These are phyloP conservation scores for Leccinum longicurvipes DNA, from an alignment of 768 basidiomycete genomes.

Conservation along the genomic window DNA sequence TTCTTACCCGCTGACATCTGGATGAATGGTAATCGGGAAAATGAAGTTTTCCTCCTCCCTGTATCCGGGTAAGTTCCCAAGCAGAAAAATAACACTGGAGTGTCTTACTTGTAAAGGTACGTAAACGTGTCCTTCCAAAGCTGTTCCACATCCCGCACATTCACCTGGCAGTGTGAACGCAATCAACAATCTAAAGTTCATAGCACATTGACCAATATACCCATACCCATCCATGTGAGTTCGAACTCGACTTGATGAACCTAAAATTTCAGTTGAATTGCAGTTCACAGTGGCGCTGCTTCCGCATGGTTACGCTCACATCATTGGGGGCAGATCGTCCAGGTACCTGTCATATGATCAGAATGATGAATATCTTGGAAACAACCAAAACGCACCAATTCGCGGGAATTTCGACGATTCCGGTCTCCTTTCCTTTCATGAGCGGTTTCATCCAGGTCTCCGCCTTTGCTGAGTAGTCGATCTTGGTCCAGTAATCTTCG, in stretches of 20 bases:
- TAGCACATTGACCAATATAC: neutral
- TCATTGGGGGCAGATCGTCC: conserved; percentile 74
- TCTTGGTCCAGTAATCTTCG: conserved; percentile 70
- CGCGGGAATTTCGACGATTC: conserved; percentile 60
- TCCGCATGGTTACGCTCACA: conserved; percentile 35
- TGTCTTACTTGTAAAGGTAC: conserved; percentile 55
- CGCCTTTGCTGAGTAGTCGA: conserved; percentile 58
- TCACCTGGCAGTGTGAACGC: conserved; percentile 42
- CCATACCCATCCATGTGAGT: conserved; percentile 69
- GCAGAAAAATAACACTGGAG: neutral
- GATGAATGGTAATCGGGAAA: conserved; percentile 79
- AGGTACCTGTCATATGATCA: conserved; percentile 43
- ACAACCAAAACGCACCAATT: conserved; percentile 50
- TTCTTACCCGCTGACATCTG: conserved; percentile 66
- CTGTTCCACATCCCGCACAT: conserved; percentile 60
- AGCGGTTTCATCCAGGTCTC: conserved; percentile 75
- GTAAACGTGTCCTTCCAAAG: conserved; percentile 76
- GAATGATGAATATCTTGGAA: neutral
- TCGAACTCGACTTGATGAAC: conserved; percentile 66
- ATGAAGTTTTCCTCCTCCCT: conserved; percentile 64
- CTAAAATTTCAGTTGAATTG: conserved; percentile 27
- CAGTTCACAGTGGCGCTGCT: neutral
- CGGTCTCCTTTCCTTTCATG: conserved; percentile 57
- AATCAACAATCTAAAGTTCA: neutral
- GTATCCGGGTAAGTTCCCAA: conserved; percentile 2